These are phyloP conservation scores for Acer campestre DNA, from an alignment of 345 rosid species.

Conservation along the genomic window DNA sequence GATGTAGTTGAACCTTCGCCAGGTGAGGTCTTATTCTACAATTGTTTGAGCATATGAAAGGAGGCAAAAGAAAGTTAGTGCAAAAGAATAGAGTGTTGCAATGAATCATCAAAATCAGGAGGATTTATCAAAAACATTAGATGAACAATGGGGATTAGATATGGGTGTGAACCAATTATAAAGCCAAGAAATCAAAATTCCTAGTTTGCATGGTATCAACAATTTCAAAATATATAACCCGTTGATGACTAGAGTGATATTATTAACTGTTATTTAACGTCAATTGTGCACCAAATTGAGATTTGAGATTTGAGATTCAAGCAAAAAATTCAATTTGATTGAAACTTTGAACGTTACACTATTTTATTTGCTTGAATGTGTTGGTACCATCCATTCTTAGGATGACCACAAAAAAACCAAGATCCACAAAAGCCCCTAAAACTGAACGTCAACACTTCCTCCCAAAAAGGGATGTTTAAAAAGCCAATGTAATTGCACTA, in stretches of 20 bases:
- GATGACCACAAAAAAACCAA: background rate
- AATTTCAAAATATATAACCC: background rate
- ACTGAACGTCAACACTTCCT: background rate
- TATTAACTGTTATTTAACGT: background rate
- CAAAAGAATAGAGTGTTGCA: background rate
- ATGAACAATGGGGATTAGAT: background rate
- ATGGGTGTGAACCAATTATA: background rate
- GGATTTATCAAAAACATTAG: background rate
- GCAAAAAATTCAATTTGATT: background rate
- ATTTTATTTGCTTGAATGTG: too few relatives aligned
- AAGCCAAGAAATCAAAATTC: background rate
- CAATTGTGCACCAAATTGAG: background rate
- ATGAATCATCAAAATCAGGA: background rate
- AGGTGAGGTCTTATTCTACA: conserved; percentile 52
- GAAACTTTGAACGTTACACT: background rate
- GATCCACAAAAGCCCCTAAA: background rate
- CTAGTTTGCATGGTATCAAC: background rate
- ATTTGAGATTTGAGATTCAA: too few relatives aligned
- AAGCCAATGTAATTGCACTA: background rate
- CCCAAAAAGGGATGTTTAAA: background rate
- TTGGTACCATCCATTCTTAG: too few relatives aligned
- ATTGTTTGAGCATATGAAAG: conserved; percentile 16
- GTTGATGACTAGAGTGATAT: background rate
- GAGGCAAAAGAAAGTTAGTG: background rate
- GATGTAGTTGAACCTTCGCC: conserved; percentile 57